phyloP scores from a whole-genome alignment of 2,329 filamentous ascomycete genomes.

The Atkinsonella hypoxylon region DNA sequence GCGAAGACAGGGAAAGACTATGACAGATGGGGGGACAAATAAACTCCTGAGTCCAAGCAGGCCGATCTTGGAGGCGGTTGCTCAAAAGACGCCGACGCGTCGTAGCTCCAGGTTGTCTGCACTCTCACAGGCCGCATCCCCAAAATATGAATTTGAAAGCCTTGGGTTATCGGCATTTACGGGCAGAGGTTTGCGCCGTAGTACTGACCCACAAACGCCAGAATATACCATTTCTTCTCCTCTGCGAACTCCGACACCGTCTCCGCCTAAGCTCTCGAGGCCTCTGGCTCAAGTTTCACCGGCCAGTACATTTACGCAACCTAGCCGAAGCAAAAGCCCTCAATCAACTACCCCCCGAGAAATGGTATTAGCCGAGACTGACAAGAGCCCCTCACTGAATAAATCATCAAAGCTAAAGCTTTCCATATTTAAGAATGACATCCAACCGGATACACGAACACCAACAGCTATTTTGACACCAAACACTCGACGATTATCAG shows the following conservation, averaged over 20 bases:
- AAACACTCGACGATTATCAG: constrained; percentile 43
- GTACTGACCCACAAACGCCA: constrained; percentile 23
- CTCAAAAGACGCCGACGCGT: constrained; percentile 12
- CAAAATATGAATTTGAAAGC: constrained; percentile 30
- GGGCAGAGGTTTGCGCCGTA: constrained; percentile 37
- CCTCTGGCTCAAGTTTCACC: constrained; percentile 6
- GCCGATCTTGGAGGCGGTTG: constrained; percentile 18
- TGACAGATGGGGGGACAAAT: constrained; percentile 48
- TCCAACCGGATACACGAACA: constrained; percentile 42
- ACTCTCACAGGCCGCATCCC: constrained; percentile 18
- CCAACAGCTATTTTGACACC: constrained; percentile 50
- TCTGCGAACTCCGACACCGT: constrained; percentile 12
- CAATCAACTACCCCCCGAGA: constrained; percentile 9
- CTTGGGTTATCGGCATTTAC: constrained; percentile 43
- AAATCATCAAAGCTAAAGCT: constrained; percentile 17
- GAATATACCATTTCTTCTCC: constrained; percentile 9
- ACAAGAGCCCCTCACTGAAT: constrained; percentile 10
- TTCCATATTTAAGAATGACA: constrained; percentile 41
- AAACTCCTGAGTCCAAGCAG: constrained; percentile 33
- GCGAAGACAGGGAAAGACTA: constrained; percentile 33
- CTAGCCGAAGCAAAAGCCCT: constrained; percentile 7
- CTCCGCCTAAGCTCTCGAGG: constrained; percentile 14
- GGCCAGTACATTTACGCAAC: background rate
- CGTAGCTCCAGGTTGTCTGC: constrained; percentile 8
- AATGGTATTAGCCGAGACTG: constrained; percentile 4